These are phyloP conservation scores for Acacia confusa DNA, from an alignment of 306 rosid genomes.

Conservation along the genomic window DNA sequence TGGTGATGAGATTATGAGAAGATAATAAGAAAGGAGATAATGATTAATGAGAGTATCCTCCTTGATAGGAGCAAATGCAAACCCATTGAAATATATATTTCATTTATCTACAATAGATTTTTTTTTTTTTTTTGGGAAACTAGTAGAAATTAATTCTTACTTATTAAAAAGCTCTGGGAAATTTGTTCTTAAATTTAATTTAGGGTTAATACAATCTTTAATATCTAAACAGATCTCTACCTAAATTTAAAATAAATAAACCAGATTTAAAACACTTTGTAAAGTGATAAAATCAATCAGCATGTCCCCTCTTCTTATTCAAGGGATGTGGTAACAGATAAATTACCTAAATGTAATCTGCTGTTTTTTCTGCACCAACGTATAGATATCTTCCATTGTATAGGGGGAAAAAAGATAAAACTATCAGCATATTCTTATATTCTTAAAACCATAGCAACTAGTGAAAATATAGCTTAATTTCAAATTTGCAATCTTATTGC, in stretches of 20 bases:
- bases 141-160: too few species aligned
- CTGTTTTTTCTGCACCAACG: not conserved
- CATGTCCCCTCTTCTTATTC: not conserved
- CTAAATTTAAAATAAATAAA: not conserved
- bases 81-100: too few species aligned
- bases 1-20: too few species aligned
- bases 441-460: not conserved
- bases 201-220: too few species aligned
- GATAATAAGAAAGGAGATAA: too few species aligned
- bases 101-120: too few species aligned
- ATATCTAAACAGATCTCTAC: too few species aligned
- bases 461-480: not conserved
- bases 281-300: not conserved
- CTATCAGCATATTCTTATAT: not conserved
- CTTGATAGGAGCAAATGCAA: too few species aligned
- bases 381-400: not conserved
- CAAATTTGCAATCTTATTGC: not conserved
- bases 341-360: not conserved
- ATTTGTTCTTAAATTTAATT: too few species aligned
- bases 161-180: too few species aligned
- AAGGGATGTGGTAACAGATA: not conserved
- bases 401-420: not conserved
- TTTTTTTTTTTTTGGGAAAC: too few species aligned
- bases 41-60: too few species aligned
- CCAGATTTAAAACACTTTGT: not conserved